phyloP scores from a whole-genome alignment of 2,329 filamentous ascomycete species.

The Scopulariopsis brevicaulis region DNA sequence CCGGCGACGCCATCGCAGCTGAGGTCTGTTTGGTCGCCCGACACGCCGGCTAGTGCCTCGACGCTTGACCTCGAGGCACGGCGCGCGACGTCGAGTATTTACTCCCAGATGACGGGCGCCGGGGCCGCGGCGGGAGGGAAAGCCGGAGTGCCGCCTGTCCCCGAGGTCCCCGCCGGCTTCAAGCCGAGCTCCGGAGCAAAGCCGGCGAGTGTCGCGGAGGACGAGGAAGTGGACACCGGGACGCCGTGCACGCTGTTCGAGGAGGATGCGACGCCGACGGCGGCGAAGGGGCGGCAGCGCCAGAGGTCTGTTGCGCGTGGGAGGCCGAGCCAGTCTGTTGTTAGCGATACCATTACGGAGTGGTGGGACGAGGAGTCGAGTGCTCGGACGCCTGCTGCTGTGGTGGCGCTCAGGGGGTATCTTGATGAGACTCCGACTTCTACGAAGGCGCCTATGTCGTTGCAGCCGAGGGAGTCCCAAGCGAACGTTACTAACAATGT shows the following conservation, averaged over 20 bases:
- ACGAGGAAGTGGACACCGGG: slow-evolving; percentile 32
- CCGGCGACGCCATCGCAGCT: slow-evolving; percentile 21
- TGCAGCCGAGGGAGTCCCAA: no score
- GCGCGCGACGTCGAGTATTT: slow-evolving; percentile 46
- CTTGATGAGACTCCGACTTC: background rate
- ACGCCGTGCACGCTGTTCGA: slow-evolving; percentile 60
- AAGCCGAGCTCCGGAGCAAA: slow-evolving; percentile 17
- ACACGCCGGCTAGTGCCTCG: slow-evolving; percentile 39
- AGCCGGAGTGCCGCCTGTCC: slow-evolving; percentile 42
- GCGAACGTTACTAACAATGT: no score
- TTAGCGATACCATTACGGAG: background rate
- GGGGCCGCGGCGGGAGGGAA: background rate
- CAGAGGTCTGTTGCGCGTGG: background rate
- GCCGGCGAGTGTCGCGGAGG: slow-evolving; percentile 23
- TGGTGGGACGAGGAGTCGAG: slow-evolving; percentile 2
- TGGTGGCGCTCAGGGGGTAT: background rate
- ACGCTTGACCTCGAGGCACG: slow-evolving; percentile 15
- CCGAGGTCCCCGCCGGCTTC: slow-evolving; percentile 37
- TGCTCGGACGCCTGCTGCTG: background rate
- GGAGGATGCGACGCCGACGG: slow-evolving; percentile 44
- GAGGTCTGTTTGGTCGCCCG: slow-evolving; percentile 49
- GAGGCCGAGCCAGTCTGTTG: background rate
- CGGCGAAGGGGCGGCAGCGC: slow-evolving; percentile 17
- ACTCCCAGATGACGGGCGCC: slow-evolving; percentile 36
- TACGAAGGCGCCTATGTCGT: no score